Percentiles rank a stretch among this genome's conserved stretches.
phyloP scores from a whole-genome alignment of 352 stramenopile genomes.

The Pythium dissotocum region DNA sequence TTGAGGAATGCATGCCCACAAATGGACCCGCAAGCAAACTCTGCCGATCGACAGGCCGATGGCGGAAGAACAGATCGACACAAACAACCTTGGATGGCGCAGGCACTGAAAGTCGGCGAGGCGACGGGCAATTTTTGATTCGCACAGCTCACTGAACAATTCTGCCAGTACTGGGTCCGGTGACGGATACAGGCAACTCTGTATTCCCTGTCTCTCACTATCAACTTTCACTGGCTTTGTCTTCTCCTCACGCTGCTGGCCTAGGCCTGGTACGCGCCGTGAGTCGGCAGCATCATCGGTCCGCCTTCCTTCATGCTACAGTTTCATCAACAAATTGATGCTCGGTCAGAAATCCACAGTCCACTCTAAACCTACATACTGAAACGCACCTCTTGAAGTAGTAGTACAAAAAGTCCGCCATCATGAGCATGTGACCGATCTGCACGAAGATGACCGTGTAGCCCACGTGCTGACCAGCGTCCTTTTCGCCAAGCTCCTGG shows the following conservation, averaged over 20 bases:
- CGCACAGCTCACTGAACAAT: too few relatives aligned
- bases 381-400: slow-evolving; percentile 93
- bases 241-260: neutral
- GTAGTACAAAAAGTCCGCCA: slow-evolving; percentile 99
- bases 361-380: slow-evolving; percentile 1
- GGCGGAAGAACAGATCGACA: too few relatives aligned
- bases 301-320: slow-evolving; percentile 85
- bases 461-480: slow-evolving; percentile 85
- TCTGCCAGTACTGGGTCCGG: too few relatives aligned
- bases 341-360: neutral
- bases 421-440: slow-evolving; percentile 97
- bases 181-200: too few relatives aligned
- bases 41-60: too few relatives aligned
- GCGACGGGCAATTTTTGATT: too few relatives aligned
- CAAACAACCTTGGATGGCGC: too few relatives aligned
- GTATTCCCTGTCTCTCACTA: too few relatives aligned
- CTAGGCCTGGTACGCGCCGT: slow-evolving; percentile 83
- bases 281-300: slow-evolving; percentile 89
- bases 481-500: slow-evolving; percentile 95
- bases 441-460: slow-evolving; percentile 98
- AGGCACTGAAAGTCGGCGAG: too few relatives aligned
- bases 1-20: too few relatives aligned
- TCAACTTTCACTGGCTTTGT: neutral
- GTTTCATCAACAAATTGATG: neutral
- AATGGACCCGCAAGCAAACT: too few relatives aligned